Conservation (phyloP, 345 rosid genomes). For the Camelina neglecta region DNA sequence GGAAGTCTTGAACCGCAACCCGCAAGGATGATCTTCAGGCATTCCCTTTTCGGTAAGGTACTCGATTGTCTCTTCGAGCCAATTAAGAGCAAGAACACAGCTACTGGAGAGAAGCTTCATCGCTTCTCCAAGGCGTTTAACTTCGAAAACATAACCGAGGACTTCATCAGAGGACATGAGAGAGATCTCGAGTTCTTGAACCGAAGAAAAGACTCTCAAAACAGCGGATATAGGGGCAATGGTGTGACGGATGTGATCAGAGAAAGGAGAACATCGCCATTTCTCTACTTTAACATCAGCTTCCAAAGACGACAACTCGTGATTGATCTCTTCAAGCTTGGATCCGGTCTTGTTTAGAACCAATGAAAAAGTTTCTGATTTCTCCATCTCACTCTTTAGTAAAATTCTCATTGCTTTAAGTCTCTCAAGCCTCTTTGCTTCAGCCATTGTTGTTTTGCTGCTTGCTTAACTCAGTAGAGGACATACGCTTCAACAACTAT, state of each 20-base stretch:
- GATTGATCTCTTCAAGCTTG: constrained; percentile 49
- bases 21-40: constrained; percentile 46
- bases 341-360: constrained; percentile 50
- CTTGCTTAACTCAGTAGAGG: constrained; percentile 16
- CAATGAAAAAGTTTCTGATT: constrained; percentile 56
- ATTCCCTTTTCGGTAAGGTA: constrained; percentile 54
- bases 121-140: constrained; percentile 66
- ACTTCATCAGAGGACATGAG: constrained; percentile 42
- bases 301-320: constrained; percentile 51
- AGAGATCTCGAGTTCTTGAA: constrained; percentile 58
- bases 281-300: constrained; percentile 48
- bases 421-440: constrained; percentile 44
- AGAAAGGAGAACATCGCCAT: constrained; percentile 49
- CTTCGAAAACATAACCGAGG: constrained; percentile 51
- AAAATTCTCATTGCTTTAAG: constrained; percentile 55
- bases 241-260: constrained; percentile 60
- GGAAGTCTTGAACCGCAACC: constrained; percentile 49
- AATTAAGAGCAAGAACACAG: constrained; percentile 69
- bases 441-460: constrained; percentile 45
- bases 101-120: constrained; percentile 65
- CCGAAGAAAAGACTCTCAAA: constrained; percentile 52
- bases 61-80: constrained; percentile 64
- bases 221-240: constrained; percentile 66
- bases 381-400: constrained; percentile 60
- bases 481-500: constrained; percentile 20